Conservation (phyloP, 1,139 yeast species). For the Lodderomyces beijingensis region DNA sequence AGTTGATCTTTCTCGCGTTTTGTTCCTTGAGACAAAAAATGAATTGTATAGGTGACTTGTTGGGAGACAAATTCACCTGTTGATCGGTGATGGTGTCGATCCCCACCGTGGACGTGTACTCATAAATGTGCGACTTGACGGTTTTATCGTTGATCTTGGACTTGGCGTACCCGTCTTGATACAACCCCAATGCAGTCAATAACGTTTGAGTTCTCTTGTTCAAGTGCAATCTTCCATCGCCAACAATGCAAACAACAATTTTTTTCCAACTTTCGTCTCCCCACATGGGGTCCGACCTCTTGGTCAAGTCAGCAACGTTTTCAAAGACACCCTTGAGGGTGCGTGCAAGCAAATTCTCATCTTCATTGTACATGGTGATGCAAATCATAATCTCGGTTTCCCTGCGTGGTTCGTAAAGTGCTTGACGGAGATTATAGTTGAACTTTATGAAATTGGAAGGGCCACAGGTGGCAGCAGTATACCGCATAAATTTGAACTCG, state of each 20-base stretch:
- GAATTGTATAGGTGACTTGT: slow-evolving; percentile 67
- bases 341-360: slow-evolving; percentile 65
- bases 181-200: slow-evolving; percentile 69
- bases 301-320: slow-evolving; percentile 59
- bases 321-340: slow-evolving; percentile 76
- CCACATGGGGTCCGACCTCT: slow-evolving; percentile 62
- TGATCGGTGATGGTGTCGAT: slow-evolving; percentile 57
- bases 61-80: slow-evolving; percentile 48
- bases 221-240: slow-evolving; percentile 71
- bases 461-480: slow-evolving; percentile 79
- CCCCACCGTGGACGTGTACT: slow-evolving; percentile 76
- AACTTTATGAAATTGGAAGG: slow-evolving; percentile 58
- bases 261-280: slow-evolving; percentile 81
- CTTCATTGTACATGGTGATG: slow-evolving; percentile 79
- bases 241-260: slow-evolving; percentile 68
- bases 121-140: slow-evolving; percentile 73
- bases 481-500: slow-evolving; percentile 74
- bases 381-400: slow-evolving; percentile 71
- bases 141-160: slow-evolving; percentile 65
- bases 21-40: slow-evolving; percentile 74
- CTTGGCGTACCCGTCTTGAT: slow-evolving; percentile 81
- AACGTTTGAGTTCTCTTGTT: slow-evolving; percentile 61
- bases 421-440: slow-evolving; percentile 64
- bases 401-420: slow-evolving; percentile 61
- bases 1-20: slow-evolving; percentile 71